Evolutionary conservation across 257 asterid species (phyloP).

Genomic region (Plantago elongata): DNA sequence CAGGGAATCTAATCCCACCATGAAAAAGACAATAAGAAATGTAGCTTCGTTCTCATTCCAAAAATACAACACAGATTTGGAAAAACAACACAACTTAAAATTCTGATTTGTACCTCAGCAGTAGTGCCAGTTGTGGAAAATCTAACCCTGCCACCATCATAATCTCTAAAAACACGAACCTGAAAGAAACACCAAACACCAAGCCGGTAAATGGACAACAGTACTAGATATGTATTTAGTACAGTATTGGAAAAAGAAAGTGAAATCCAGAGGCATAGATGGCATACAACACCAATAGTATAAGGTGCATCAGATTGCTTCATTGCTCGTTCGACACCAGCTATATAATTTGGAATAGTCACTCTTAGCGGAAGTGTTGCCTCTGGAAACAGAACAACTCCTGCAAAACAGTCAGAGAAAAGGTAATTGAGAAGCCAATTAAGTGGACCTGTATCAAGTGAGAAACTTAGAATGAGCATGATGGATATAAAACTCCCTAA

Average conservation of each 20-base stretch:
- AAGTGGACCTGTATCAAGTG: background rate
- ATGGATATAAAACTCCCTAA: constrained; percentile 15
- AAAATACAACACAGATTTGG: constrained; percentile 6
- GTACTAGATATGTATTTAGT: background rate
- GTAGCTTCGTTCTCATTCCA: background rate
- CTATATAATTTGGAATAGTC: constrained; percentile 57
- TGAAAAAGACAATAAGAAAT: constrained; percentile 2
- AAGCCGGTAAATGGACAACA: constrained; percentile 20
- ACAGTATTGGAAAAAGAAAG: constrained; percentile 10
- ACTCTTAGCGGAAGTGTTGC: constrained; percentile 95
- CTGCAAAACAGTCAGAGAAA: constrained; percentile 33
- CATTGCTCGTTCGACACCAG: constrained; percentile 84
- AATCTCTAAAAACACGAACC: constrained; percentile 71
- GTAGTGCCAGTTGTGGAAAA: constrained; percentile 80
- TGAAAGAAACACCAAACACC: constrained; percentile 30
- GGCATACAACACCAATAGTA: constrained; percentile 85
- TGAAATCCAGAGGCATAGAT: constrained; percentile 9
- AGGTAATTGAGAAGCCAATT: constrained; percentile 16
- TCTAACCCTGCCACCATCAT: constrained; percentile 38
- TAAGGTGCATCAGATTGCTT: constrained; percentile 70
- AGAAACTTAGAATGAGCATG: background rate
- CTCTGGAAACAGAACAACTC: constrained; percentile 94
- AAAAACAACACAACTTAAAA: constrained; percentile 4
- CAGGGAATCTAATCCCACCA: constrained; percentile 14
- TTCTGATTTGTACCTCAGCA: constrained; percentile 68